Base-by-base conservation (phyloP, 768 basidiomycete species). In the Pleurotus eryngii region DNA sequence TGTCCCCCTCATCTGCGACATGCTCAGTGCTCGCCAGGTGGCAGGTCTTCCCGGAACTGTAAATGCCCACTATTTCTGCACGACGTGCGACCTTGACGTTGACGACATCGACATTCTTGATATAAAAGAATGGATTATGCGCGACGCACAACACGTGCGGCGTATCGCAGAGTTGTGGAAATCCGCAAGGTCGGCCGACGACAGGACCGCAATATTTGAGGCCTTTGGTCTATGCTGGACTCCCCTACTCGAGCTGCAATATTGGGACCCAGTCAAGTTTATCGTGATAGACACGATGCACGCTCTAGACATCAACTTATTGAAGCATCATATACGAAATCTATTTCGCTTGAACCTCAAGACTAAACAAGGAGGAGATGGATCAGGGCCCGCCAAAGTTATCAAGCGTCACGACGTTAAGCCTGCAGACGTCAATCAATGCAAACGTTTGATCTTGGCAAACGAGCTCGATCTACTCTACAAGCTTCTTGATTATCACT, bases 281-380 rank as follows among this genome's bases (percentile, higher is more conserved):
- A 45, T 65, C 0, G 64, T 71, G 0, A 61, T 74, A 14, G 74
- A 78, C 42, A 56, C 67, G 1, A 77, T 78, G 74, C 76, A 77
- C 35, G 65, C 67, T n/a, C 58, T 76, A 1, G 66, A 69, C 49
- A 63, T 76, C 15, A 65, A 65, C 12, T 37, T 68, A 1, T 50
- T 73, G 24, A 53, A 66, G 17, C 56, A 67, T 22, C 72, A 74
- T 47, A 65, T 62, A 48, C 47, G 57, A 3, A 57, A 62, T 3
- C 50, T 72, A 11, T 66, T 43, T 18, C 42, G 42, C 42, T n/a
- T 43, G 15, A 43, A 12, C 42, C 42, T 43, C 6, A 15, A 18
- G 15, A 12, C 14, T n/a, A 18, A 43, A n/a, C 5, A 9, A 14
- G 42, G 42, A 15, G 42, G 42, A 4, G 42, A 43, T 43, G 42